These are phyloP conservation scores for Pisolithus marmoratus DNA, from an alignment of 768 basidiomycete species.

Conservation along the genomic window DNA sequence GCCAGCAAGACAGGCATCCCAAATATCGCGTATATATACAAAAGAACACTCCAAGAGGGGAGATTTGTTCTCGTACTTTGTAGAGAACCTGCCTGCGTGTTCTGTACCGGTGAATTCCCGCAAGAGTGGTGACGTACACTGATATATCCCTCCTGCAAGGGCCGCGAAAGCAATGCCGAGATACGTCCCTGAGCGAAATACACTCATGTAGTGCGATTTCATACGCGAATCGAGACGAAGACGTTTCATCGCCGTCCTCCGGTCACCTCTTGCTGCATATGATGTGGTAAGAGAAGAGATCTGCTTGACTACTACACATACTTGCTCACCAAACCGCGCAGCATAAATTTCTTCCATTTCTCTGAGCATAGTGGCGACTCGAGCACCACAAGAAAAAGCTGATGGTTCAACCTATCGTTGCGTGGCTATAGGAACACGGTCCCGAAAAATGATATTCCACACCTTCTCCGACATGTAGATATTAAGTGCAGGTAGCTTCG, in stretches of 20 bases:
- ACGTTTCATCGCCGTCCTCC: conserved; percentile 65
- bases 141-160: conserved; percentile 58
- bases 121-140: conserved; percentile 28
- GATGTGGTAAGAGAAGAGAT: not conserved
- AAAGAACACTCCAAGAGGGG: conserved; percentile 65
- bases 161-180: conserved; percentile 73
- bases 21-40: conserved; percentile 75
- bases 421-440: not conserved
- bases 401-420: conserved; percentile 54
- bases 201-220: conserved; percentile 64
- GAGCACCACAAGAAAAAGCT: conserved; percentile 57
- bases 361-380: conserved; percentile 61
- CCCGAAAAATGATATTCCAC: not conserved
- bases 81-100: conserved; percentile 44
- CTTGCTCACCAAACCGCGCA: conserved; percentile 61
- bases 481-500: conserved; percentile 64
- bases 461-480: conserved; percentile 82
- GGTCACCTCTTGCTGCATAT: conserved; percentile 56
- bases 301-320: not conserved
- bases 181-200: conserved; percentile 67
- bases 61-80: conserved; percentile 45
- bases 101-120: not conserved
- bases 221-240: conserved; percentile 49
- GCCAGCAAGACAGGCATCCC: conserved; percentile 71
- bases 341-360: conserved; percentile 78